Evolutionary conservation across 208 protist species (phyloP), one percentile per base, ranked within the genome.

Genomic region (Crithidia bombi): DNA sequence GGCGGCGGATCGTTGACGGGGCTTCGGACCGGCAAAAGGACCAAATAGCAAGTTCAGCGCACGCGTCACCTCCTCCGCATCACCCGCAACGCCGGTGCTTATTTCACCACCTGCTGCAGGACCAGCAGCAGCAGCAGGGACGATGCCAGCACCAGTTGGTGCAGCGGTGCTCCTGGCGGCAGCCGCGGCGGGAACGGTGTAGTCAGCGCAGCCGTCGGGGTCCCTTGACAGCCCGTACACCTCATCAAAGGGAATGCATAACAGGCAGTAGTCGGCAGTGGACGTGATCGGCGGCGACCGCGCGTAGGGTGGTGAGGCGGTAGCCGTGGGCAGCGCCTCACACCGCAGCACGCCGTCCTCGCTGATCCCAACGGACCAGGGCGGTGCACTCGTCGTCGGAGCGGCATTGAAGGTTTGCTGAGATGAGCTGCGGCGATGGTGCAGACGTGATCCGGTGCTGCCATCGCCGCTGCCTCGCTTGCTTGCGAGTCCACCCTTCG

Each of bases 261-360:
- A 33, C 7, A 77, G 46, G 35, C 30, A 43, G 39, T 54, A 69
- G 33, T 77, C 71, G 0, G 63, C 17, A 11, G 63, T 71, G 46
- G 28, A 62, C 30, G 56, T n/a, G 32, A 77, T 51, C 15, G 71
- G 71, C n/a, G 64, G 44, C 9, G 38, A 44, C n/a, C 52, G 56
- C 46, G 28, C 17, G 55, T 23, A 33, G 9, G 64, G 44, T n/a
- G 63, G 25, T 10, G 47, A 12, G 46, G 50, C 32, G 26, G 43
- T 35, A 6, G 26, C 15, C 17, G 56, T 47, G 7, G 71, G 64
- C 41, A 51, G 63, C 15, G 49, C 17, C 56, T 70, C 63, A 32
- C 52, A 71, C 19, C 64, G 71, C 65, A 77, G 28, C 0, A 77
- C 25, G 11, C 71, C 62, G 4, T 77, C 71, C 46, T 77, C 71